Evolutionary conservation across 495 filamentous ascomycete genomes (phyloP).

Genomic region (Xylaria acuta): DNA sequence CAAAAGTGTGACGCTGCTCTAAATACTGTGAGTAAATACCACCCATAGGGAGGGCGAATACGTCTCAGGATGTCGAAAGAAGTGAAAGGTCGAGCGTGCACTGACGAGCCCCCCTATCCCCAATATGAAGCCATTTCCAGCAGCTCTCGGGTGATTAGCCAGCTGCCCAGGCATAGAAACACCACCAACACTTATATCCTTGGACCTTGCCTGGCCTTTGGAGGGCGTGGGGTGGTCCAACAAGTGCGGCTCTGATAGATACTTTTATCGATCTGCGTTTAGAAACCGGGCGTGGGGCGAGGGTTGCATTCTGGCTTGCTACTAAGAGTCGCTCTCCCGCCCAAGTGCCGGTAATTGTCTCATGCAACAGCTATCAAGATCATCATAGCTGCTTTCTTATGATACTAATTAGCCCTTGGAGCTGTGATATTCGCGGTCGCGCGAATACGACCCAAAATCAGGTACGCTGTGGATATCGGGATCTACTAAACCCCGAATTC

Average conservation of each 20-base stretch:
- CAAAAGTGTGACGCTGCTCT: background rate
- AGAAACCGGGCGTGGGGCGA: background rate
- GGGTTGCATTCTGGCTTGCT: background rate
- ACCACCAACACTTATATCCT: background rate
- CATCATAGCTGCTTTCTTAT: background rate
- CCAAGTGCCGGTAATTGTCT: background rate
- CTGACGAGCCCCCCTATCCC: background rate
- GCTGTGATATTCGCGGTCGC: background rate
- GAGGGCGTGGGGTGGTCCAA: background rate
- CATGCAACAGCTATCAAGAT: background rate
- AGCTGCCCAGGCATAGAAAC: background rate
- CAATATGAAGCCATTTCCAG: background rate
- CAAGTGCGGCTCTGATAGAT: background rate
- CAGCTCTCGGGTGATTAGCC: background rate
- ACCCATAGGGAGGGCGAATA: background rate
- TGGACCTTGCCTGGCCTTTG: background rate
- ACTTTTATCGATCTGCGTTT: background rate
- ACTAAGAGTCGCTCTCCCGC: slow-evolving; percentile 5
- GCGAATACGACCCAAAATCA: background rate
- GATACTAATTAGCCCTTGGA: slow-evolving; percentile 6
- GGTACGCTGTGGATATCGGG: slow-evolving; percentile 9
- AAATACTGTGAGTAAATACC: background rate
- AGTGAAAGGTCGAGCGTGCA: background rate
- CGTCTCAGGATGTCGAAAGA: background rate
- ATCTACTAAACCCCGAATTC: slow-evolving; percentile 3